phyloP scores from a whole-genome alignment of 2,329 filamentous ascomycete genomes.

The Pseudogymnoascus sp. region DNA sequence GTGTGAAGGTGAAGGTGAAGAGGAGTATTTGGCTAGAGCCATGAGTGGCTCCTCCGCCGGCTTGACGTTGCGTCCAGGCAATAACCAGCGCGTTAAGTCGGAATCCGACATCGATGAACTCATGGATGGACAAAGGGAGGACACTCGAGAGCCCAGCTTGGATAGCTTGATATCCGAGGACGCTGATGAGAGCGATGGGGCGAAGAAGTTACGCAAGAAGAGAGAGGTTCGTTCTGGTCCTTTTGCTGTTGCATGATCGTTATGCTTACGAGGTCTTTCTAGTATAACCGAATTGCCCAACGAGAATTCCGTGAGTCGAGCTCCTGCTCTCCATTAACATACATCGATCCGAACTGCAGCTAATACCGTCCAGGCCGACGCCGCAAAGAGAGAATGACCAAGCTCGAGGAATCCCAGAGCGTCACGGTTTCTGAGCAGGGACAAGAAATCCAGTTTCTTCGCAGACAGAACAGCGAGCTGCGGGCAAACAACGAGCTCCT shows the following conservation, averaged over 20 bases:
- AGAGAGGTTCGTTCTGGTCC: neutral
- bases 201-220: neutral
- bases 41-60: neutral
- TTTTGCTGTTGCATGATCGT: neutral
- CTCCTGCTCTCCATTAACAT: neutral
- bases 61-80: neutral
- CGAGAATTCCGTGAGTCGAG: constrained; percentile 34
- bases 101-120: neutral
- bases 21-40: neutral
- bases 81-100: neutral
- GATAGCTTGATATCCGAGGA: too few relatives aligned
- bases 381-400: constrained; percentile 37
- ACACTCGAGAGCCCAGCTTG: neutral
- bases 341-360: constrained; percentile 10
- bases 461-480: constrained; percentile 33
- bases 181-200: neutral
- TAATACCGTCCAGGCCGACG: constrained; percentile 29
- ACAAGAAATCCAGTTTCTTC: constrained; percentile 34
- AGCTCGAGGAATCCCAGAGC: constrained; percentile 34
- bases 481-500: constrained; percentile 33
- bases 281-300: constrained; percentile 36
- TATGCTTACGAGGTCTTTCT: neutral
- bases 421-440: constrained; percentile 32
- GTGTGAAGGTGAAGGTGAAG: neutral
- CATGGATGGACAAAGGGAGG: neutral